A percentile compares a stretch with the other conserved stretches of the same genome.
Conservation (phyloP, 768 basidiomycete genomes). For the Russula earlei region DNA sequence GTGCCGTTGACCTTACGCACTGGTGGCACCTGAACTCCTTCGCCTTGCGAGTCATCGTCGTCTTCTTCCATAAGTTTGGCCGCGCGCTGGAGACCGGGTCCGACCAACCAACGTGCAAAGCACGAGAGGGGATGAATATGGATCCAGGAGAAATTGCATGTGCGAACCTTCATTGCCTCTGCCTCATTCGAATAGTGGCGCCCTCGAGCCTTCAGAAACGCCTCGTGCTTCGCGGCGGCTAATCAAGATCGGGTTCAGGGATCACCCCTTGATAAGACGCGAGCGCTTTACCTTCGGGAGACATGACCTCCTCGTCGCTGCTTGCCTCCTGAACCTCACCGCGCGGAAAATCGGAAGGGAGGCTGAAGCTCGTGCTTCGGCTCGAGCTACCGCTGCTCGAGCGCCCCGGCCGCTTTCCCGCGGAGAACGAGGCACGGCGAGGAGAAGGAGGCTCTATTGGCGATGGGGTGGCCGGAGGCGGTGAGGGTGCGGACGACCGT, state of each 20-base stretch:
- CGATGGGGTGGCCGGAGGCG: slow-evolving; percentile 10
- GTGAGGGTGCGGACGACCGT: slow-evolving; percentile 25
- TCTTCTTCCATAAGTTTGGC: slow-evolving; percentile 54
- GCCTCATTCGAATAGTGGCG: slow-evolving; percentile 88
- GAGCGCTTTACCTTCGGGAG: slow-evolving; percentile 56
- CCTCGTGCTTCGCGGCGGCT: slow-evolving; percentile 80
- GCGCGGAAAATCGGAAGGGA: slow-evolving; percentile 37
- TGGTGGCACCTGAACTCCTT: not conserved
- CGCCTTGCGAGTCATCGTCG: slow-evolving; percentile 36
- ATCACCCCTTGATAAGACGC: not conserved
- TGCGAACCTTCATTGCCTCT: slow-evolving; percentile 79
- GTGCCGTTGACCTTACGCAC: slow-evolving; percentile 1
- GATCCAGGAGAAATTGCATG: not conserved
- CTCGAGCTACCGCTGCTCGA: slow-evolving; percentile 57
- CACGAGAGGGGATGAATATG: slow-evolving; percentile 6
- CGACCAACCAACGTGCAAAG: slow-evolving; percentile 12
- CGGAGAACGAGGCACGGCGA: slow-evolving; percentile 66
- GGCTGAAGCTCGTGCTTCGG: slow-evolving; percentile 59
- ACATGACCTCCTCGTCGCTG: slow-evolving; percentile 59
- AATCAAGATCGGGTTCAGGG: not conserved
- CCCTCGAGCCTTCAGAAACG: slow-evolving; percentile 69
- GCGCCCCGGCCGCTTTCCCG: slow-evolving; percentile 43
- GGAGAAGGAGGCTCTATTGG: slow-evolving; percentile 41
- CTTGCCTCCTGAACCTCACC: slow-evolving; percentile 50
- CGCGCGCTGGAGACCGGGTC: slow-evolving; percentile 41